Percentiles rank a stretch among this genome's conserved stretches.
Conservation (phyloP, 176 grass and related monocot species). For the Chrysopogon serrulatus region DNA sequence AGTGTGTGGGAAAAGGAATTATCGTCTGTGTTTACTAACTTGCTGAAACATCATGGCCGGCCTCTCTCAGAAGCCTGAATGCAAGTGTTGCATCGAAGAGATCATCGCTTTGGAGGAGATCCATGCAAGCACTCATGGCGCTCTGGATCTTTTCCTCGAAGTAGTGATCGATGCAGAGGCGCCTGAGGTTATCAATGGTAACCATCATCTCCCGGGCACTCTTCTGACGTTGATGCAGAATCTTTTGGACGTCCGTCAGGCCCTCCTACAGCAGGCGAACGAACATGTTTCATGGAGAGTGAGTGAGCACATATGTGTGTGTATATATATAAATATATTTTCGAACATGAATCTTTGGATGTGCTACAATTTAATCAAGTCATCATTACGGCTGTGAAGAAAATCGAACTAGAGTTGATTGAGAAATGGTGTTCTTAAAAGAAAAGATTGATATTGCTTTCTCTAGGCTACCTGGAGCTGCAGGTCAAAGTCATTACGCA, state of each 20-base stretch:
- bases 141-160: constrained; percentile 30
- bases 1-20: not conserved
- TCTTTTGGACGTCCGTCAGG: not conserved
- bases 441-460: no score
- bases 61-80: constrained; percentile 42
- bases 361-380: no score
- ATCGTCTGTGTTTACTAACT: not conserved
- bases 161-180: constrained; percentile 45
- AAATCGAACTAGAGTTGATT: no score
- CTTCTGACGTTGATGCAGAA: constrained; percentile 1
- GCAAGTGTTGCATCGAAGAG: constrained; percentile 26
- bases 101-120: not conserved
- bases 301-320: not conserved
- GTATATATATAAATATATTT: not conserved
- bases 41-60: constrained; percentile 32
- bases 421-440: no score
- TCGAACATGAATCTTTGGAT: no score
- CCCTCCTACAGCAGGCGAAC: not conserved
- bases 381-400: no score
- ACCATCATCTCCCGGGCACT: not conserved
- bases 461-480: not conserved
- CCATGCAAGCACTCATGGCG: not conserved
- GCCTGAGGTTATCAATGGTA: constrained; percentile 35
- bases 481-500: not conserved
- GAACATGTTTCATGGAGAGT: not conserved